Base-by-base conservation (phyloP, 1,139 yeast genomes). In the Taphrina communis region DNA sequence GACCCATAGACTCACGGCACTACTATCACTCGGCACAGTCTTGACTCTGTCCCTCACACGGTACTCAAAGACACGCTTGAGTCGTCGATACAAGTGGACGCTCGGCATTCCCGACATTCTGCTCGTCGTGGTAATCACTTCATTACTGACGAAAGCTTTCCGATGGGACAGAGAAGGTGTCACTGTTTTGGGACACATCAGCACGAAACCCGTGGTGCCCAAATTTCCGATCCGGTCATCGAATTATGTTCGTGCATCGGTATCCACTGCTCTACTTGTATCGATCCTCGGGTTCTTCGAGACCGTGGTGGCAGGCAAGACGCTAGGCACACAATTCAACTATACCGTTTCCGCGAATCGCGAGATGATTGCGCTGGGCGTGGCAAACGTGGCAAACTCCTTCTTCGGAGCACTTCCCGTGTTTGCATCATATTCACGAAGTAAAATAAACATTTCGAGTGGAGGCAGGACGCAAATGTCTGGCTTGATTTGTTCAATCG, bases 391-490 rank as follows among this genome's bases (percentile, higher is more conserved):
- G 1, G 79, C 84, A 3, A 88, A 88, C 0, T 84, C 91, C 1
- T 71, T 85, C 25, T 86, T 90, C 74, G 94, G 97, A 2, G 90
- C 94, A 0, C 80, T 94, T 14, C 98, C 99, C 0, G 87, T 97
- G 0, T 93, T 93, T 82, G 99, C 99, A 1, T 98, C 99, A 0
- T 94, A 94, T 76, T 98, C 97, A 0, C 84, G 99, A 76, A 88
- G 96, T 48, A 93, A 90, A 75, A 87, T 94, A 70, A 94, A 94
- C 78, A 90, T 94, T 1, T 81, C 91, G 60, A 87, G 94, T 11
- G 93, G 93, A 8, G 98, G 96, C 0, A 86, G 86, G 73, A 89
- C 97, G 0, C 94, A 95, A 6, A 81, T 89, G 78, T 85, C 96
- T 57, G 96, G 97, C 0, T 86, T 87, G 1, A 84, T 90, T 6